Conservation (phyloP, 2,329 filamentous ascomycete genomes). For the Calonectria pseudoturangicola region DNA sequence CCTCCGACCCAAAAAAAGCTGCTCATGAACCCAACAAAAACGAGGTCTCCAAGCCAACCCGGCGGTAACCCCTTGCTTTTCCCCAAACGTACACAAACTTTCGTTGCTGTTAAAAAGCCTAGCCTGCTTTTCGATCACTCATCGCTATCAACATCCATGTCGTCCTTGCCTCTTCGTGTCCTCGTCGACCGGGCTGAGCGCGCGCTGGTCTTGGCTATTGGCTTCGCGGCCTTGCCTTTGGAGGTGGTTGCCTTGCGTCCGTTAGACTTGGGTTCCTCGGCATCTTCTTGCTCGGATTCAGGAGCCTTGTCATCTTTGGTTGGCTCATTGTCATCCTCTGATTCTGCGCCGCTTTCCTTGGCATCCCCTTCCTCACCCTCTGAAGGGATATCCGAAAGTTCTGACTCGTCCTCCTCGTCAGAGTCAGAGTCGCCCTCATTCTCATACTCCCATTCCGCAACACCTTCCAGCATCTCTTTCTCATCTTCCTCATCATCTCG, state of each 20-base stretch:
- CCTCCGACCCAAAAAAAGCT: constrained; percentile 30
- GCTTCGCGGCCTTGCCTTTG: constrained; percentile 51
- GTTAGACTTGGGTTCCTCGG: constrained; percentile 52
- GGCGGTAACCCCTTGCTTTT: constrained; percentile 26
- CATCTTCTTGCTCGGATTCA: constrained; percentile 46
- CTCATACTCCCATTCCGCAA: constrained; percentile 75
- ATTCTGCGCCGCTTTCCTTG: constrained; percentile 39
- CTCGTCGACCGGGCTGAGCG: constrained; percentile 53
- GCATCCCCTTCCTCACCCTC: constrained; percentile 42
- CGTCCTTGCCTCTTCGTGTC: constrained; percentile 54
- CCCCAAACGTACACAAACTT: constrained; percentile 21
- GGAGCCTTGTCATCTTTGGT: constrained; percentile 43
- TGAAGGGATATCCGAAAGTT: constrained; percentile 49
- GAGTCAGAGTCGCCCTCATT: constrained; percentile 45
- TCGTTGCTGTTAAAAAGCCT: background rate
- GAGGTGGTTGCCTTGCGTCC: constrained; percentile 48
- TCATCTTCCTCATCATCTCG: constrained; percentile 75
- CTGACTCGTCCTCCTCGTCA: constrained; percentile 42
- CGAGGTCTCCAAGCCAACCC: constrained; percentile 39
- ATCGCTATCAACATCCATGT: constrained; percentile 62
- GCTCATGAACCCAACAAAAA: constrained; percentile 38
- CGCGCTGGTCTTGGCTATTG: constrained; percentile 53
- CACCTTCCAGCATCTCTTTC: constrained; percentile 77
- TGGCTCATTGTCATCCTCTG: constrained; percentile 31
- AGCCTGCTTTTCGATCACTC: constrained; percentile 45